A percentile compares a stretch with the other conserved stretches of the same genome.
phyloP scores from a whole-genome alignment of 106 monocot genomes.

The Ottelia alismoides region DNA sequence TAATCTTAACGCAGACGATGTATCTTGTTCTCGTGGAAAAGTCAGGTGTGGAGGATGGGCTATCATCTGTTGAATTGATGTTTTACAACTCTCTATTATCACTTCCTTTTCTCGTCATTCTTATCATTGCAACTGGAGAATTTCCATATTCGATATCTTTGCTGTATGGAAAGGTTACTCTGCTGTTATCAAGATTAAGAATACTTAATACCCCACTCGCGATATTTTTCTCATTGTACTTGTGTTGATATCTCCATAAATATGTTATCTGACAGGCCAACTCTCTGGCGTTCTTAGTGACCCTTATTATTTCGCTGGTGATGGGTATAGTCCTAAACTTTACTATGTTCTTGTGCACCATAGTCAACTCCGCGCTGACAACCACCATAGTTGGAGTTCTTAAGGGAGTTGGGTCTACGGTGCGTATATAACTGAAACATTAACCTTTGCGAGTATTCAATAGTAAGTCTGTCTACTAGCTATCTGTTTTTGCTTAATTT shows the following conservation, averaged over 20 bases:
- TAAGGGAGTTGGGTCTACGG: slow-evolving; percentile 87
- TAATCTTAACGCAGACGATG: slow-evolving; percentile 43
- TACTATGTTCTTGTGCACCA: slow-evolving; percentile 90
- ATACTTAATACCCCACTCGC: no score
- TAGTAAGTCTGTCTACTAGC: no score
- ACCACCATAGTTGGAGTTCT: slow-evolving; percentile 93
- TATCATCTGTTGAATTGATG: slow-evolving; percentile 70
- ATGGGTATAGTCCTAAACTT: slow-evolving; percentile 82
- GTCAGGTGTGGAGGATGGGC: slow-evolving; percentile 67
- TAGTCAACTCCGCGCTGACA: slow-evolving; percentile 85
- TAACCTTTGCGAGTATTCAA: no score
- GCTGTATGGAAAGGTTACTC: slow-evolving; percentile 38
- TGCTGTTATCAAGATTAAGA: neutral
- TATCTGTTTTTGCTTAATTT: no score
- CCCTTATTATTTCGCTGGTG: slow-evolving; percentile 59
- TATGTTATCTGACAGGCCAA: slow-evolving; percentile 29
- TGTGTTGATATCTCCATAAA: neutral
- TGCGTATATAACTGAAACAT: no score
- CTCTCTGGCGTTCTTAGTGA: no score
- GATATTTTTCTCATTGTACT: no score
- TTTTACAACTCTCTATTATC: slow-evolving; percentile 61
- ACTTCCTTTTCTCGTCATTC: slow-evolving; percentile 55
- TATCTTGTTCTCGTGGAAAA: slow-evolving; percentile 76
- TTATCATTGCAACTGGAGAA: slow-evolving; percentile 69
- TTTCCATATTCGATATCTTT: slow-evolving; percentile 50